These are phyloP conservation scores for Chaetomiaceae sp. DNA, from an alignment of 2,329 filamentous ascomycete genomes.

Conservation along the genomic window DNA sequence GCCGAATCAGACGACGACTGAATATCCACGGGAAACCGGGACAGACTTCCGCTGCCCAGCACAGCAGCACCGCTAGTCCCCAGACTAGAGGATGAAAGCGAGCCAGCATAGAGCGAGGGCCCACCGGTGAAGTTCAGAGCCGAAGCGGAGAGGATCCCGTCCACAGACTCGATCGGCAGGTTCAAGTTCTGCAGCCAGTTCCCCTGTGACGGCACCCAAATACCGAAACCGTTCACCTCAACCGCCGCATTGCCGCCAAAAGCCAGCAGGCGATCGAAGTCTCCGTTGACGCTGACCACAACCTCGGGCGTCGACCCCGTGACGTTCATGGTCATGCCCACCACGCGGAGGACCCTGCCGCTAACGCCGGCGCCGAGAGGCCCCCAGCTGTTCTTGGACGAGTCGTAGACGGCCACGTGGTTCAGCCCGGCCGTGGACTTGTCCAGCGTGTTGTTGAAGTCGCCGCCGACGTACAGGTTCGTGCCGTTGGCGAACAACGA, in stretches of 20 bases:
- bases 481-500: conserved; percentile 62
- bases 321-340: conserved; percentile 73
- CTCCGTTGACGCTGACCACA: conserved; percentile 72
- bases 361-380: conserved; percentile 81
- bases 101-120: conserved; percentile 73
- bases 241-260: conserved; percentile 59
- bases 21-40: conserved; percentile 53
- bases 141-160: conserved; percentile 64
- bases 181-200: conserved; percentile 86
- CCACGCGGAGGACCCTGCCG: conserved; percentile 67
- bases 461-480: conserved; percentile 73
- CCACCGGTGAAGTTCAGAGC: conserved; percentile 55
- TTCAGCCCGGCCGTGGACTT: conserved; percentile 58
- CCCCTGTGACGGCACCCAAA: conserved; percentile 80
- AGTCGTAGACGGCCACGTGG: conserved; percentile 72
- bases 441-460: conserved; percentile 68
- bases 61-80: conserved; percentile 66
- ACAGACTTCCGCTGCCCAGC: conserved; percentile 47
- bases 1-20: conserved; percentile 29
- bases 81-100: conserved; percentile 68
- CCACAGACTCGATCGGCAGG: conserved; percentile 57
- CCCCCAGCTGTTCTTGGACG: conserved; percentile 61
- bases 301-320: conserved; percentile 61
- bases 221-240: conserved; percentile 67
- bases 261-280: conserved; percentile 65